Evolutionary conservation across 192 early-diverging fungal species (phyloP).

Genomic region (Diversispora eburnea): DNA sequence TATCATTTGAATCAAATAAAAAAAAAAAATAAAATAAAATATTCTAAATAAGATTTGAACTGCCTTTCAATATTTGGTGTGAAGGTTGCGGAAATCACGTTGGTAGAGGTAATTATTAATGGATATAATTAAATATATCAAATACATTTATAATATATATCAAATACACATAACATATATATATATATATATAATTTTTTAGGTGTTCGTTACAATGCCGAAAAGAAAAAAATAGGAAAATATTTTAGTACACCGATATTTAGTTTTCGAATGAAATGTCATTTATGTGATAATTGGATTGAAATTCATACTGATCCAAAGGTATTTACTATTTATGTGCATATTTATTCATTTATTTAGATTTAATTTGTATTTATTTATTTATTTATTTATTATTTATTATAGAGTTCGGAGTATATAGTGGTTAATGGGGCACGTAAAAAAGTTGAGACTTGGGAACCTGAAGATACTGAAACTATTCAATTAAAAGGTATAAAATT

Average conservation of each 20-base stretch:
- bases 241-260: constrained; percentile 85
- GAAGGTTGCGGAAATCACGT: constrained; percentile 78
- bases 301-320: constrained; percentile 95
- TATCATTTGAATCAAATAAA: too few relatives aligned
- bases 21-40: background rate
- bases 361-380: background rate
- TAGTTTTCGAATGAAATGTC: constrained; percentile 93
- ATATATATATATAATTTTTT: constrained; percentile 1
- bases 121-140: too few relatives aligned
- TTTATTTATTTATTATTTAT: background rate
- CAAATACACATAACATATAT: background rate
- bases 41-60: constrained; percentile 61
- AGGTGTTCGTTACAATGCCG: constrained; percentile 93
- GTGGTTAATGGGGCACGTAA: constrained; percentile 68
- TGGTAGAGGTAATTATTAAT: constrained; percentile 60
- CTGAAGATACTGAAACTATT: constrained; percentile 61
- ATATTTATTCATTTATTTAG: background rate
- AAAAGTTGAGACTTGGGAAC: constrained; percentile 72
- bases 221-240: constrained; percentile 88
- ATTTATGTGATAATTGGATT: constrained; percentile 79
- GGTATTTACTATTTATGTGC: constrained; percentile 36
- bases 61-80: constrained; percentile 93
- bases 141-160: background rate
- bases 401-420: constrained; percentile 63
- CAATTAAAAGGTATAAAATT: constrained; percentile 51